phyloP scores from a whole-genome alignment of 164 flowering plant species.

The Annona cherimola region DNA sequence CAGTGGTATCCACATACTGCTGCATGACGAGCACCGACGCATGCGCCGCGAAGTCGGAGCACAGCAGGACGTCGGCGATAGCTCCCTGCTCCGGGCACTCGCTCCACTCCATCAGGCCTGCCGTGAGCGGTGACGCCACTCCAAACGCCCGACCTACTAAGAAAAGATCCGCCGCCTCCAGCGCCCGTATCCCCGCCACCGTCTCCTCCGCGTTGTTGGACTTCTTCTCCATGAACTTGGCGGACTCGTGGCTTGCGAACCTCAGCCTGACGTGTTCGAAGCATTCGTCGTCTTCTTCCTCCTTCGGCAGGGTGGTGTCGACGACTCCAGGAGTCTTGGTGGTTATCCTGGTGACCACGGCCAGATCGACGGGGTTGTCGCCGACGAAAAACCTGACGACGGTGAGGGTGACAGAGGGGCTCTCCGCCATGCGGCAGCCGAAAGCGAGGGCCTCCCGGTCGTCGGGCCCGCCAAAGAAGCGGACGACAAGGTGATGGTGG shows the following conservation, averaged over 20 bases:
- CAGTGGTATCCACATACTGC: slow-evolving; percentile 8
- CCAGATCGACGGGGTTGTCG: neutral
- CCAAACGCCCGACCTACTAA: slow-evolving; percentile 18
- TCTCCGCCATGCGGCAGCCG: slow-evolving; percentile 15
- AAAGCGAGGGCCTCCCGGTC: slow-evolving; percentile 18
- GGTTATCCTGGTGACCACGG: neutral
- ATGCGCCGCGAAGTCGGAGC: slow-evolving; percentile 17
- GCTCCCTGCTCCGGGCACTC: slow-evolving; percentile 25
- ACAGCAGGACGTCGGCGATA: slow-evolving; percentile 21
- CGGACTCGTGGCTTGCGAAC: slow-evolving; percentile 5
- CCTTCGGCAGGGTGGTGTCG: neutral
- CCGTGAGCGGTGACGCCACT: slow-evolving; percentile 12
- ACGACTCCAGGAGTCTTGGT: neutral
- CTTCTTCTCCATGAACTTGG: slow-evolving; percentile 12
- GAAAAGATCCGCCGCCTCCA: slow-evolving; percentile 14
- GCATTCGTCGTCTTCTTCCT: slow-evolving; percentile 14
- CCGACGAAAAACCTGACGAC: slow-evolving; percentile 12
- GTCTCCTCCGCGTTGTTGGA: slow-evolving; percentile 22
- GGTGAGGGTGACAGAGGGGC: slow-evolving; percentile 11
- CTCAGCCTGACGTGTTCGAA: slow-evolving; percentile 10
- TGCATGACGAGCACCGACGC: slow-evolving; percentile 24
- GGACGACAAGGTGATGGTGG: slow-evolving; percentile 16
- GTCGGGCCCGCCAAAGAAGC: slow-evolving; percentile 24
- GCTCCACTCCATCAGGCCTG: slow-evolving; percentile 23
- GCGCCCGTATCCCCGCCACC: slow-evolving; percentile 10